Evolutionary conservation across 2,329 filamentous ascomycete genomes (phyloP), one percentile per base, ranked within the genome.

Genomic region (Nemania serpens): DNA sequence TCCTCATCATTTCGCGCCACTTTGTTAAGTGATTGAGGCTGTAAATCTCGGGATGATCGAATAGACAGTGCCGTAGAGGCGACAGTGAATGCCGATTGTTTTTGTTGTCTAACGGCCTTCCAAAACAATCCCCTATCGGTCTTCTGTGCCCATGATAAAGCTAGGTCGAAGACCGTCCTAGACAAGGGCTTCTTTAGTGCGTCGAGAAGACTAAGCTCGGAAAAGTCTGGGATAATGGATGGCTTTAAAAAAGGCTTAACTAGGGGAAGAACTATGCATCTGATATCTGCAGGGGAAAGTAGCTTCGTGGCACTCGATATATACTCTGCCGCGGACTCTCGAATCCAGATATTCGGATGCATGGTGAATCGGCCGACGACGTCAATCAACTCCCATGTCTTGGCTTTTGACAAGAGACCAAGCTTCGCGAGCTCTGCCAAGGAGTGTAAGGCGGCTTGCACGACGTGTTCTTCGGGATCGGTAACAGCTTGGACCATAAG

Each of bases 321-420:
- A 68, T 97, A 96, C 65, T 94, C 88, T 7, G 90, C 85, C 2
- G 94, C 89, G 10, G 94, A 91, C 76, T 98, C 94, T 39, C 94
- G 87, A 55, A 99, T 93, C 94, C 95, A 99, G 9, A 91, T 80
- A 68, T 97, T 98, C 0, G 95, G 95, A 73, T 99, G 95, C 81
- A 97, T 88, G 12, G 93, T 88, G 70, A 98, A 97, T 3, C 93
- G 87, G 6, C 85, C 88, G 13, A 94, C 86, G 41, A 94, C 87
- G 63, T 96, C 89, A 20, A 96, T 86, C 41, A 99, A 80, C 72
- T 97, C 93, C 89, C 93, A 97, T 1, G 88, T 89, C 61, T 91
- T 94, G 5, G 88, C 83, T 69, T 92, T 86, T 53, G 96, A 94
- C 48, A 99, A 86, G 0, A 99, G 80, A 0, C 95, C 96, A 18